Evolutionary conservation across 1,139 yeast species (phyloP), one percentile per base, ranked within the genome.

Genomic region (Debaryomyces nepalensis): DNA sequence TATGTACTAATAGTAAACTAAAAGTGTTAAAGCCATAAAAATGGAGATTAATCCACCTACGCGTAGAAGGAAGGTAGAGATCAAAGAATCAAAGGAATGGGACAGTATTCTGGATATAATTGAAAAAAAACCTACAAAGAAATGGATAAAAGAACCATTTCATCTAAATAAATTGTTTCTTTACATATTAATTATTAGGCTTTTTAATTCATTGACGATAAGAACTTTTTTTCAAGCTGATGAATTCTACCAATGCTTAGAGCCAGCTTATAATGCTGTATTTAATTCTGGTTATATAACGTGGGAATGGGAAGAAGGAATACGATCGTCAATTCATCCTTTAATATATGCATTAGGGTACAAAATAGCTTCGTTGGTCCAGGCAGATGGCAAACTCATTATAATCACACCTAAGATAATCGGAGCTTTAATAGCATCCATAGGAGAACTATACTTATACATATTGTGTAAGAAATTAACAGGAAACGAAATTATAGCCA

Each of bases 181-280:
- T 7, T 22, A 38, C 11, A 23, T 55, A 3, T 51, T 61, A 14
- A 41, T 37, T 4, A 11, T 63, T 26, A 65, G 97, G 31, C 49
- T 85, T 4, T 26, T 80, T 53, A 90, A 90, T 61, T 77, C 95
- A 0, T 59, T 87, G 19, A 61, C 81, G 0, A 76, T 81, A 4
- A 62, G 61, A 44, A 89, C 98, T 0, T 95, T 82, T 58, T 93
- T 93, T 66, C 99, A 95, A 61, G 95, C 99, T 0, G 99, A 95
- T 62, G 99, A 95, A 62, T 95, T 75, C 66, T 95, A 85, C 81
- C 99, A 95, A 63, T 74, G 93, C 0, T 67, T 95, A 34, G 99
- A 95, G 57, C 97, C 97, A 0, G 99, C 99, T 0, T 96, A 91
- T 61, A 48, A 58, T 8, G 66, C 74, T 20, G 84, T 84, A 0